A percentile compares a stretch with the other conserved stretches of the same genome.
These are phyloP conservation scores for Niebla homalea DNA, from an alignment of 495 filamentous ascomycete genomes.

Conservation along the genomic window DNA sequence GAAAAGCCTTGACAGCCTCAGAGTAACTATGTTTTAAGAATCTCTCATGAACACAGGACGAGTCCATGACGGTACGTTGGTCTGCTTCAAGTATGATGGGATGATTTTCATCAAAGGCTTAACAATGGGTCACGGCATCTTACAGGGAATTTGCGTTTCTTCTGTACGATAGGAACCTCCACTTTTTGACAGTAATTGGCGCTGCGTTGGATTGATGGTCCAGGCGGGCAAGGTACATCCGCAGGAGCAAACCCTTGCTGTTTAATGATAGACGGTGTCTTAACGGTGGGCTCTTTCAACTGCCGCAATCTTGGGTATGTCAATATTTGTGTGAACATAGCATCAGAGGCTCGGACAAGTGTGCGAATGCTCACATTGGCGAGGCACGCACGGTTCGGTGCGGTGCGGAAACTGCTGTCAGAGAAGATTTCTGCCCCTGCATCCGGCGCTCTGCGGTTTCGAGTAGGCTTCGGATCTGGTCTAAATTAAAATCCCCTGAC, in stretches of 20 bases:
- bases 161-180: conserved; percentile 29
- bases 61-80: conserved; percentile 62
- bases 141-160: conserved; percentile 33
- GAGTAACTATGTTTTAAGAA: conserved; percentile 93
- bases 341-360: too few relatives aligned
- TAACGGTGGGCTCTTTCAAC: too few relatives aligned
- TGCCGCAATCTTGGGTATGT: too few relatives aligned
- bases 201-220: conserved; percentile 28
- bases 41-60: conserved; percentile 63
- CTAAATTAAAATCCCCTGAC: neutral
- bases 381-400: too few relatives aligned
- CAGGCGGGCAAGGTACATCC: conserved; percentile 33
- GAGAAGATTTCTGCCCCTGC: too few relatives aligned
- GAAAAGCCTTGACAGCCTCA: conserved; percentile 40
- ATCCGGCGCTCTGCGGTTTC: too few relatives aligned
- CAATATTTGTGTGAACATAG: too few relatives aligned
- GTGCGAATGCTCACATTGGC: too few relatives aligned
- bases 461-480: too few relatives aligned
- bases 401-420: too few relatives aligned
- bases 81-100: conserved; percentile 51
- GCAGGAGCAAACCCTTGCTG: conserved; percentile 18
- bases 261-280: too few relatives aligned
- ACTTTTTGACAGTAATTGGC: conserved; percentile 31
- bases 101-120: conserved; percentile 60
- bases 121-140: conserved; percentile 15